Evolutionary conservation across 495 filamentous ascomycete species (phyloP).

Genomic region (Durotheca rogersii): DNA sequence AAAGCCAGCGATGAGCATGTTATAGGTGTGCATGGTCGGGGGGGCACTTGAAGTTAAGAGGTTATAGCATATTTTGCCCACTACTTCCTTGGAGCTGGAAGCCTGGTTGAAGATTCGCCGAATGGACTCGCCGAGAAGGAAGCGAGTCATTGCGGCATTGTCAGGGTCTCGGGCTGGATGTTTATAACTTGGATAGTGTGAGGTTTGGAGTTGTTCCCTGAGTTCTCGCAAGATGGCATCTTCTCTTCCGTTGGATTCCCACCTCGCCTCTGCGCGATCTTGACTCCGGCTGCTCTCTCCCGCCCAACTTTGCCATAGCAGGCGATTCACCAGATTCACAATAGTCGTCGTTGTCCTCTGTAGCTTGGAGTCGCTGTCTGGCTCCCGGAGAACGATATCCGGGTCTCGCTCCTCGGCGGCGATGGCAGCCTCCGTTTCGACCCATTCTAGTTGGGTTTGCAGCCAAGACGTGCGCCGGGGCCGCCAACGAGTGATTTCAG

Average conservation of each 20-base stretch:
- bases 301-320: constrained; percentile 14
- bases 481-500: constrained; percentile 17
- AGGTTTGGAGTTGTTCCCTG: constrained; percentile 1
- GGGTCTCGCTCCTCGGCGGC: constrained; percentile 22
- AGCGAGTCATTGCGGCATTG: constrained; percentile 18
- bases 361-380: constrained; percentile 22
- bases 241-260: background rate
- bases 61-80: constrained; percentile 67
- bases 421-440: constrained; percentile 22
- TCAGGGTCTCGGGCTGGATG: constrained; percentile 24
- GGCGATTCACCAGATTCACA: constrained; percentile 30
- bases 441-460: constrained; percentile 31
- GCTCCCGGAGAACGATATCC: constrained; percentile 24
- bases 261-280: background rate
- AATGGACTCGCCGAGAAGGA: constrained; percentile 38
- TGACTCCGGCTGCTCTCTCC: constrained; percentile 5
- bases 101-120: constrained; percentile 35
- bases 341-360: constrained; percentile 26
- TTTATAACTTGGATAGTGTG: constrained; percentile 39
- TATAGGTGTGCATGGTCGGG: constrained; percentile 65
- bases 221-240: constrained; percentile 14
- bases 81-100: constrained; percentile 29
- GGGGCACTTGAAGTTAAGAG: constrained; percentile 57
- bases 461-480: constrained; percentile 12
- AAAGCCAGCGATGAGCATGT: constrained; percentile 62